Conservation (phyloP, 1,139 yeast genomes). For the Taphrina confusa region DNA sequence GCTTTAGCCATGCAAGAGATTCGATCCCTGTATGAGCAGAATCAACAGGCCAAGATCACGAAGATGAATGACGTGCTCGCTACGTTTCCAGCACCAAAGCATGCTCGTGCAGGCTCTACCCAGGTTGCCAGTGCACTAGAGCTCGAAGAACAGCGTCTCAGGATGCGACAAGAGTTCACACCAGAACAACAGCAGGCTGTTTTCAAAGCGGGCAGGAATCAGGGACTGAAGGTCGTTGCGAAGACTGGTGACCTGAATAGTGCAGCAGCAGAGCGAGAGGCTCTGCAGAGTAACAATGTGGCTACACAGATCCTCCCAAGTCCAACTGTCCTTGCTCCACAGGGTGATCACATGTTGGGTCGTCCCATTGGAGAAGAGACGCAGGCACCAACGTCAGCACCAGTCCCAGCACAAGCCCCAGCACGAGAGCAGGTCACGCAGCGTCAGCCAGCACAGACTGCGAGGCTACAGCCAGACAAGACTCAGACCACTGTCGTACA, state of each 20-base stretch:
- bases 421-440: neutral
- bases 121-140: constrained; percentile 25
- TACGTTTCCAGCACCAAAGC: constrained; percentile 14
- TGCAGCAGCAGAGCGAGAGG: neutral
- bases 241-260: constrained; percentile 20
- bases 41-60: constrained; percentile 26
- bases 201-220: constrained; percentile 32
- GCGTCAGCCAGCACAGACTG: neutral
- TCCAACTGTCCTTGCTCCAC: neutral
- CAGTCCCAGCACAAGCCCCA: neutral
- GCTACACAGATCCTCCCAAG: neutral
- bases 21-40: constrained; percentile 25
- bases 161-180: constrained; percentile 24
- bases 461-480: neutral
- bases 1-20: constrained; percentile 36
- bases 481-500: neutral
- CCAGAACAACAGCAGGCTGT: constrained; percentile 35
- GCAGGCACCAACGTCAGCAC: neutral
- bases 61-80: constrained; percentile 26
- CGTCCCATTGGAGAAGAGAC: constrained; percentile 17
- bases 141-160: constrained; percentile 27
- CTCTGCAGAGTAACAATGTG: neutral
- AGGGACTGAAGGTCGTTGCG: constrained; percentile 32
- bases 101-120: neutral
- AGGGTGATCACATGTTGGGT: constrained; percentile 14